phyloP scores from a whole-genome alignment of 192 early-diverging fungal genomes.

The Coemansia sp. region DNA sequence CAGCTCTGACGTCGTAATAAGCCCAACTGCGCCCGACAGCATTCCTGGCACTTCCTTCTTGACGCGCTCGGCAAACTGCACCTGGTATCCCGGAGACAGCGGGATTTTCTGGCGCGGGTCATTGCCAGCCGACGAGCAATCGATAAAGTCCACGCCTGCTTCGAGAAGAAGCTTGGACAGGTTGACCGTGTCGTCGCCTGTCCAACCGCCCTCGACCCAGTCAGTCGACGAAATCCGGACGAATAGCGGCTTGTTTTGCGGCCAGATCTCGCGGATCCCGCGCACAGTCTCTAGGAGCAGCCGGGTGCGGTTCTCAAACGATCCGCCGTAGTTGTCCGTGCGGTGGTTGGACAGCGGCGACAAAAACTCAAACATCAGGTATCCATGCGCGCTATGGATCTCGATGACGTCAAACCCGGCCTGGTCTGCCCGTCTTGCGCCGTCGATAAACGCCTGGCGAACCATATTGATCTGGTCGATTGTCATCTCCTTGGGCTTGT shows the following conservation, averaged over 20 bases:
- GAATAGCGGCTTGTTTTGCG: conserved; percentile 79
- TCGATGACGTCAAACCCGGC: conserved; percentile 90
- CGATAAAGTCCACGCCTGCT: conserved; percentile 81
- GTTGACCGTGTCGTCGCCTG: conserved; percentile 68
- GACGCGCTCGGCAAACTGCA: conserved; percentile 66
- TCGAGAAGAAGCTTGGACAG: conserved; percentile 58
- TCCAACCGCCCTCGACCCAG: conserved; percentile 67
- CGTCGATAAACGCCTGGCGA: conserved; percentile 62
- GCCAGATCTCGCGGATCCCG: conserved; percentile 71
- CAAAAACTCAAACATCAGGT: conserved; percentile 77
- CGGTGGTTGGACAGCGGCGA: conserved; percentile 79
- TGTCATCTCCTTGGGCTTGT: conserved; percentile 56
- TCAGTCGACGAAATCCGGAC: conserved; percentile 79
- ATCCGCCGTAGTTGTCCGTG: conserved; percentile 90
- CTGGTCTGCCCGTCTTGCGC: conserved; percentile 67
- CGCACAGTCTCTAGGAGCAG: conserved; percentile 69
- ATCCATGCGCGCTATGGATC: conserved; percentile 90
- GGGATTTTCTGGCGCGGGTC: conserved; percentile 56
- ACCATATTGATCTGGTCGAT: conserved; percentile 67
- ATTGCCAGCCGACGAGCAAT: conserved; percentile 77
- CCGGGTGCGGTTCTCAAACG: conserved; percentile 82
- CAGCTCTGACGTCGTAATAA: conserved; percentile 64
- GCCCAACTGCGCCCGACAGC: conserved; percentile 65
- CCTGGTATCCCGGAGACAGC: conserved; percentile 60
- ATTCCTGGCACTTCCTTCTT: conserved; percentile 61